These are phyloP conservation scores for Penicillium griseofulvum DNA, from an alignment of 2,329 filamentous ascomycete species.

Conservation along the genomic window DNA sequence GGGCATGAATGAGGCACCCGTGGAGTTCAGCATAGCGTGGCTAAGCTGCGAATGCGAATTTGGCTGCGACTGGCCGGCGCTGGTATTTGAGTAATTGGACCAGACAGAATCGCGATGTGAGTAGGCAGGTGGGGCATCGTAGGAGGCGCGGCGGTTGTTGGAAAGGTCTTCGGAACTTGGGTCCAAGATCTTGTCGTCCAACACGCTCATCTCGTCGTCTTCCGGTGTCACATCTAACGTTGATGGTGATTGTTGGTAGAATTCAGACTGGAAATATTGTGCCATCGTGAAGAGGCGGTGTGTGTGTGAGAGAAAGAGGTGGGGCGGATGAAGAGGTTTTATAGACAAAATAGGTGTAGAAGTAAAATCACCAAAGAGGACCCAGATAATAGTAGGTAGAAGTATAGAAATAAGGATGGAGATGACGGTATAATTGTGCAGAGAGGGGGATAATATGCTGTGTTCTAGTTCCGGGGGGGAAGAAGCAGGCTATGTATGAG, in stretches of 20 bases:
- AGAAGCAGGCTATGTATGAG: conserved; percentile 7
- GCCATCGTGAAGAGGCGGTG: conserved; percentile 38
- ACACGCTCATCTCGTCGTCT: conserved; percentile 54
- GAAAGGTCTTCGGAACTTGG: conserved; percentile 50
- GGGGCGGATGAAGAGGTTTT: conserved; percentile 8
- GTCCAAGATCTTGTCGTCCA: conserved; percentile 53
- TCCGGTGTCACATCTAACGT: conserved; percentile 42
- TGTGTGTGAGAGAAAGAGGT: conserved; percentile 7
- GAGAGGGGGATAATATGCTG: conserved; percentile 6
- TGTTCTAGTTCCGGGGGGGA: conserved; percentile 7
- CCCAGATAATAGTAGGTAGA: background rate
- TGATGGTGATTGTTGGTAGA: conserved; percentile 45
- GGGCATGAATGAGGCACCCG: conserved; percentile 63
- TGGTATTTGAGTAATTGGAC: conserved; percentile 46
- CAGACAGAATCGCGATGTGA: conserved; percentile 53
- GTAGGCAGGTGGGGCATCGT: conserved; percentile 51
- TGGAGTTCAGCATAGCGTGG: conserved; percentile 51
- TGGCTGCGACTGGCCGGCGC: conserved; percentile 44
- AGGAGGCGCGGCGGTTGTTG: conserved; percentile 46
- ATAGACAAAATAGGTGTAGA: conserved; percentile 4
- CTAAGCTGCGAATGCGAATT: conserved; percentile 43
- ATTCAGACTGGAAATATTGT: conserved; percentile 46
- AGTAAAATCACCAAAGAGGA: conserved; percentile 7
- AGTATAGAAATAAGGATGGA: conserved; percentile 2
- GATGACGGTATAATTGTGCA: conserved; percentile 3